Evolutionary conservation across 2,329 filamentous ascomycete species (phyloP).

Genomic region (Penicillium crustosum): DNA sequence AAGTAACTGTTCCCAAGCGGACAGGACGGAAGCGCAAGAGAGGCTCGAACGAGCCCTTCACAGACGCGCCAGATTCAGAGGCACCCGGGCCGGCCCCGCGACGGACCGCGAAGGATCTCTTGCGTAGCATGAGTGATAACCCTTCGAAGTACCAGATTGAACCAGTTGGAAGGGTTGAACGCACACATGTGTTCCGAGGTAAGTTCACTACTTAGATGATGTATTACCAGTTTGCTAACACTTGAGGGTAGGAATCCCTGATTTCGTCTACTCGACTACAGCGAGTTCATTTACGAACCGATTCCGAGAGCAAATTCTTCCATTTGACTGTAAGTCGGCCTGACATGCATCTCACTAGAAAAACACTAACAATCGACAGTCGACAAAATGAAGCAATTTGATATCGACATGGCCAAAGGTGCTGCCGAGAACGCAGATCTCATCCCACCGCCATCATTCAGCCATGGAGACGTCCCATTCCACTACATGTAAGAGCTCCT

Average conservation of each 20-base stretch:
- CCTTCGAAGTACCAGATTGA: conserved; percentile 65
- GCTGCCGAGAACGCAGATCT: conserved; percentile 64
- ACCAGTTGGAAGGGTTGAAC: conserved; percentile 68
- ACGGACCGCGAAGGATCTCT: conserved; percentile 27
- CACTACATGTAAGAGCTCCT: conserved; percentile 50
- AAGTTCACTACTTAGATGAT: conserved; percentile 16
- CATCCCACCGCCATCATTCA: conserved; percentile 76
- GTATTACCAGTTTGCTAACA: background rate
- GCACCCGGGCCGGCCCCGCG: conserved; percentile 19
- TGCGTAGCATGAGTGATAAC: conserved; percentile 67
- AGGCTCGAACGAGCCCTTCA: conserved; percentile 68
- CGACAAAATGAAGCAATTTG: conserved; percentile 63
- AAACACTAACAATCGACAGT: conserved; percentile 38
- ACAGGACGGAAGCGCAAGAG: conserved; percentile 84
- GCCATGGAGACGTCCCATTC: conserved; percentile 71
- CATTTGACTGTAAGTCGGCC: conserved; percentile 62
- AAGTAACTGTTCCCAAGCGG: conserved; percentile 79
- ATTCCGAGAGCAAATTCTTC: conserved; percentile 69
- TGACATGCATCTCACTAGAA: rapidly evolving
- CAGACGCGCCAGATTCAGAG: conserved; percentile 41
- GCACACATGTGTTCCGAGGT: conserved; percentile 84
- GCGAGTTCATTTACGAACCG: conserved; percentile 68
- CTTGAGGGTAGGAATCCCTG: conserved; percentile 61
- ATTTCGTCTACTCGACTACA: conserved; percentile 78
- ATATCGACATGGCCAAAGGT: conserved; percentile 63